Percentiles rank a stretch among this genome's conserved stretches.
Conservation (phyloP, 202 grass and related monocot species). For the Elaeis oleifera region DNA sequence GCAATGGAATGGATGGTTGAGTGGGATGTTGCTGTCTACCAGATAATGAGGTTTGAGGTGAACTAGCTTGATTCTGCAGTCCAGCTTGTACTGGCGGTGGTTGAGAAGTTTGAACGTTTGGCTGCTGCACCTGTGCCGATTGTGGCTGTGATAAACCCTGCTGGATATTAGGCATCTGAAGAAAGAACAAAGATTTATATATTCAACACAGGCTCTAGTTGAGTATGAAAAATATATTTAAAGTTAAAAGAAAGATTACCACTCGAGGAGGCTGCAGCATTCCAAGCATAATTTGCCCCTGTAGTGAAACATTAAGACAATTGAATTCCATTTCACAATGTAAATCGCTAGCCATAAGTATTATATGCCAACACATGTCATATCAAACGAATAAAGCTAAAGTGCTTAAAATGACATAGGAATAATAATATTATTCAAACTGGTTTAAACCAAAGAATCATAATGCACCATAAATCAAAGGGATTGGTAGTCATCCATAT, state of each 20-base stretch:
- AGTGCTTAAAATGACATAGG: too few species aligned
- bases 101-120: conserved; percentile 27
- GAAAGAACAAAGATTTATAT: neutral
- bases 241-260: conserved; percentile 29
- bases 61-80: conserved; percentile 29
- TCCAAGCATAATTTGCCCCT: conserved; percentile 93
- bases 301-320: conserved; percentile 17
- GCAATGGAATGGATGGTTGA: conserved; percentile 37
- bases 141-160: conserved; percentile 34
- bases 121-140: conserved; percentile 27
- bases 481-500: too few species aligned
- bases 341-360: too few species aligned
- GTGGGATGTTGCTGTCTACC: conserved; percentile 31
- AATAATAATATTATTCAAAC: too few species aligned
- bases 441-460: too few species aligned
- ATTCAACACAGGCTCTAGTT: too few species aligned
- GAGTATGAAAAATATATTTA: too few species aligned
- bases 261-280: conserved; percentile 85
- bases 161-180: conserved; percentile 36
- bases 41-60: conserved; percentile 37
- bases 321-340: too few species aligned
- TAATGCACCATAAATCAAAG: too few species aligned
- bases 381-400: too few species aligned
- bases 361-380: too few species aligned
- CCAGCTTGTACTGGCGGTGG: conserved; percentile 31